Base-by-base conservation (phyloP, 345 rosid genomes). In the Lumnitzera littorea region DNA sequence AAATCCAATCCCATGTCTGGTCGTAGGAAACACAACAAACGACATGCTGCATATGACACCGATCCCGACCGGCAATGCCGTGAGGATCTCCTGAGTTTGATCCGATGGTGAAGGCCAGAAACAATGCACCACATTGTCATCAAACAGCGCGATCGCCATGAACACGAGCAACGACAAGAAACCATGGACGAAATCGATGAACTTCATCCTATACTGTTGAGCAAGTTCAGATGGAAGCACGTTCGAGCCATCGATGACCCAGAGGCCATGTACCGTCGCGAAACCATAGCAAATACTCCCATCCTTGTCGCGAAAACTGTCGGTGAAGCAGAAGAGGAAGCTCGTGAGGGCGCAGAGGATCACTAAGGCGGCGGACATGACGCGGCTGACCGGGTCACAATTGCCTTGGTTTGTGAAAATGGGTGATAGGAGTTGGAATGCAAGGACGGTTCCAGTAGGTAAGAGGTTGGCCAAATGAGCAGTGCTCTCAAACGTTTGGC, bases 361-460 rank as follows among this genome's bases (percentile, higher is more conserved):
- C 1, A 86, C 72, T 15, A 94, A 80, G 8, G 53, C 69, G 0
- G 74, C 61, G 14, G 95, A 88, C 97, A 90, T 84, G 61, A 53
- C 72, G 68, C 71, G 65, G 66, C 86, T 62, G 12, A 69, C 89
- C 3, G 72, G 27, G 66, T 90, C 96, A 43, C 97, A 94, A 31
- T 58, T 59, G 56, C 97, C 99, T 17, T 80, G 83, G 63, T 94
- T 86, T 9, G 97, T 73, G 81, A 83, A 80, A 5, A 94, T 68
- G 6, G 97, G 99, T 0, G 92, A 70, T 20, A 94, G 74, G 54
- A 90, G 81, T 27, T 94, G 97, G 79, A 94, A 94, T 27, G 97
- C 87, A 9, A 94, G 96, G 64, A 90, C 95, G 0, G 99, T 76
- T 61, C 97, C 97, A 1, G 99, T 94, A 0, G 97, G 99, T 53